phyloP scores from a whole-genome alignment of 2,329 filamentous ascomycete genomes.

The Zalaria sp. region DNA sequence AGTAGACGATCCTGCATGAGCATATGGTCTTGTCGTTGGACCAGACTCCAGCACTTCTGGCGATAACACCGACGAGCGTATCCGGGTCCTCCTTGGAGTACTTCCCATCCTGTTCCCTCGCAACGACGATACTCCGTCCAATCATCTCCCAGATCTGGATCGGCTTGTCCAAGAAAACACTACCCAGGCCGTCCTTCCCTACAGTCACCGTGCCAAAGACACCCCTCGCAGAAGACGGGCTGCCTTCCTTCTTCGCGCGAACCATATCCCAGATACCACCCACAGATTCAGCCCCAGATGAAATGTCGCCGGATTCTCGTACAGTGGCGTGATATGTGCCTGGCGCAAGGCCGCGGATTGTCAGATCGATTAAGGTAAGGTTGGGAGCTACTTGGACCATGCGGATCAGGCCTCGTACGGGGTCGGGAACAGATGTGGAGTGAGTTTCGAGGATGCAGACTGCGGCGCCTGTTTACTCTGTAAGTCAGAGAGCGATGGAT shows the following conservation, averaged over 20 bases:
- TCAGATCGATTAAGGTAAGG: conserved; percentile 76
- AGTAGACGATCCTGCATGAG: conserved; percentile 43
- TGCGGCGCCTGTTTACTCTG: conserved; percentile 44
- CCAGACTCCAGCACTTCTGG: conserved; percentile 93
- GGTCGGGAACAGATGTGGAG: conserved; percentile 42
- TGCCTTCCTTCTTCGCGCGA: conserved; percentile 26
- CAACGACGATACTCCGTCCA: conserved; percentile 80
- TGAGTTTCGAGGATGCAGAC: conserved; percentile 94
- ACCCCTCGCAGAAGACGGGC: conserved; percentile 40
- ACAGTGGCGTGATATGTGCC: conserved; percentile 77
- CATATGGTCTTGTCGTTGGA: conserved; percentile 98
- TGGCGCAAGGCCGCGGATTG: conserved; percentile 64
- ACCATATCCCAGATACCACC: conserved; percentile 64
- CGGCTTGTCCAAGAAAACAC: conserved; percentile 64
- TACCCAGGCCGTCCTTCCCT: conserved; percentile 59
- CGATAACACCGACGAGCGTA: conserved; percentile 85
- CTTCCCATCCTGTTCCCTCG: conserved; percentile 47
- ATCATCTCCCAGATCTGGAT: conserved; percentile 95
- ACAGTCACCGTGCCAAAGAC: conserved; percentile 65
- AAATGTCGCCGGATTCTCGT: conserved; percentile 76
- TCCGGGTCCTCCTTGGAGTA: conserved; percentile 62
- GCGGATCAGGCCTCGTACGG: conserved; percentile 74
- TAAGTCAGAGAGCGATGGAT: not conserved
- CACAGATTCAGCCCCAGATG: conserved; percentile 65
- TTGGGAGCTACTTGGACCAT: conserved; percentile 81